These are phyloP conservation scores for Lojkania enalia DNA, from an alignment of 2,329 filamentous ascomycete genomes.

Conservation along the genomic window DNA sequence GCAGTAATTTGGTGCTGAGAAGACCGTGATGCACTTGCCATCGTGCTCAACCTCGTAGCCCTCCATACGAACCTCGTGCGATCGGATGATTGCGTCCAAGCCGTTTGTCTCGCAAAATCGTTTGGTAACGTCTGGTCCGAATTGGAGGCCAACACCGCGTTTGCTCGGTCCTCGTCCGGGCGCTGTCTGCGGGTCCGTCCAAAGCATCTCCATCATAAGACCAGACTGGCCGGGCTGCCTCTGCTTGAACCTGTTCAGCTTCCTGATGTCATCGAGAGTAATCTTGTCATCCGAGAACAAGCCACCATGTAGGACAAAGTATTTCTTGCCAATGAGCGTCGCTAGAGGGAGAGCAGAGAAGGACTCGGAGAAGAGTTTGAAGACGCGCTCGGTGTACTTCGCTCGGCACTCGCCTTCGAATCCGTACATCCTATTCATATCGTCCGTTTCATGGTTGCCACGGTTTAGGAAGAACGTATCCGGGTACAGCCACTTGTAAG, in stretches of 20 bases:
- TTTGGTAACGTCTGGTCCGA: slow-evolving; percentile 95
- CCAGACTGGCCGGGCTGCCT: slow-evolving; percentile 90
- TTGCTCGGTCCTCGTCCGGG: slow-evolving; percentile 92
- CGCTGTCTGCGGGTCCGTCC: slow-evolving; percentile 91
- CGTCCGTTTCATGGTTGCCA: slow-evolving; percentile 97
- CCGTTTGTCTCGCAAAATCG: slow-evolving; percentile 96
- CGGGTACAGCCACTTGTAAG: slow-evolving; percentile 94
- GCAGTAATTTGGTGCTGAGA: slow-evolving; percentile 96
- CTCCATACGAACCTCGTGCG: slow-evolving; percentile 97
- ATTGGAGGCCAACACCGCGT: slow-evolving; percentile 93
- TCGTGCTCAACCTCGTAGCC: slow-evolving; percentile 99
- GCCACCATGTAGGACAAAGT: slow-evolving; percentile 89
- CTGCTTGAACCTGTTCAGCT: slow-evolving; percentile 87
- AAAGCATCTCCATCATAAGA: slow-evolving; percentile 99
- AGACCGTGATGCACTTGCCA: slow-evolving; percentile 96
- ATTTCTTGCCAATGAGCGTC: slow-evolving; percentile 88
- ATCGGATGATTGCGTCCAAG: slow-evolving; percentile 91
- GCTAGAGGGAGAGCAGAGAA: slow-evolving; percentile 93
- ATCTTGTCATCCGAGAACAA: slow-evolving; percentile 95
- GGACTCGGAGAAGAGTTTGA: slow-evolving; percentile 97
- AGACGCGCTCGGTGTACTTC: slow-evolving; percentile 94
- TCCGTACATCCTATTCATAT: slow-evolving; percentile 98
- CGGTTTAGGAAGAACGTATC: slow-evolving; percentile 91
- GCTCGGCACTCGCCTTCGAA: slow-evolving; percentile 98
- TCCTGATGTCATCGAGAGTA: slow-evolving; percentile 89